Evolutionary conservation across 495 filamentous ascomycete genomes (phyloP), one percentile per base, ranked within the genome.

Genomic region (Diplogelasinospora grovesii): DNA sequence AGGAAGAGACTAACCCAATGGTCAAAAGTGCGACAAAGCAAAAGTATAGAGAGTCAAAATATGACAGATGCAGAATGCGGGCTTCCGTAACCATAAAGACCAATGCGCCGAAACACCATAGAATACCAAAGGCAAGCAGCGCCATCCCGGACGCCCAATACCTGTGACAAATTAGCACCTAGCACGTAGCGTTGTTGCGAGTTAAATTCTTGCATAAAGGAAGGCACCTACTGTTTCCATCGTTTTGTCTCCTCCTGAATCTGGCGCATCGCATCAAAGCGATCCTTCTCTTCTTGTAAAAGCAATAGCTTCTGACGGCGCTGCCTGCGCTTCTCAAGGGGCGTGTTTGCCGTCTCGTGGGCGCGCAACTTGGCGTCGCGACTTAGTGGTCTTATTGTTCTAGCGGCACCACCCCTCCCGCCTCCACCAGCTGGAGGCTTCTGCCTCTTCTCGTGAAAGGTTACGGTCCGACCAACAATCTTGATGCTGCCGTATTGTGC

Each of bases 191-290:
- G 16, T 21, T 6, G n/a, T 4, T n/a, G 20, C 15, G 16, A 7
- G 16, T n/a, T 3, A 24, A 38, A 35, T 28, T 2, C 6, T 28
- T 7, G 5, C 4, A 8, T 10, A 18, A 26, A 6, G 6, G 20
- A 15, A 8, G 18, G n/a, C n/a, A 27, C 49, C 10, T 32, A 57
- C 51, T 79, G 74, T 33, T 82, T 77, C 51, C 76, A 78, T 8
- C 66, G 66, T 8, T 73, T 62, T 0, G 79, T 79, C 29, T 79
- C 74, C 3, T 65, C 53, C 48, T 86, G 79, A 14, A 89, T 81
- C 16, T 74, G 70, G 19, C 86, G 72, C 86, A 90, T 90, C 1
- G 83, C 71, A 15, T 82, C 63, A 46, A 90, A 90, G 11, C 86
- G 74, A 46, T 83, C 82, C 52, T 81, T 75, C 15, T 80, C 67